Conservation (phyloP, 2,329 filamentous ascomycete genomes). For the Penicillium sp. region DNA sequence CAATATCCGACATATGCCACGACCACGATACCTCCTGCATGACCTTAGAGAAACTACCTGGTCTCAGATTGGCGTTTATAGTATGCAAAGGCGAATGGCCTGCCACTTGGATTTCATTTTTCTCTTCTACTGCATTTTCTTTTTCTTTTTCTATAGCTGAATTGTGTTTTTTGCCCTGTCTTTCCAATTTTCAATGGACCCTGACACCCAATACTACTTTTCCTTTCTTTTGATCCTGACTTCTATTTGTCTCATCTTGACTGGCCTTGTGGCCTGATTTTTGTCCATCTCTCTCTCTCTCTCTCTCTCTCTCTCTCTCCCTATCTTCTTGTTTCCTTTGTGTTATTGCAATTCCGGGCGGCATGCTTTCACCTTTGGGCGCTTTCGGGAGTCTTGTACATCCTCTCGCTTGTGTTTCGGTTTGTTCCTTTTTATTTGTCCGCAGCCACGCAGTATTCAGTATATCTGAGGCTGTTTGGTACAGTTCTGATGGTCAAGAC, state of each 20-base stretch:
- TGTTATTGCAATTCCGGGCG: conserved; percentile 10
- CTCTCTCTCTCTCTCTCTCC: conserved; percentile 1
- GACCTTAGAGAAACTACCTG: conserved; percentile 37
- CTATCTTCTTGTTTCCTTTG: conserved; percentile 3
- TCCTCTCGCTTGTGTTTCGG: conserved; percentile 4
- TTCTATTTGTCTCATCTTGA: conserved; percentile 10
- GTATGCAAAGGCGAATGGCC: conserved; percentile 29
- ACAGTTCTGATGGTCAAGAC: neutral
- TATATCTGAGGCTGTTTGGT: neutral
- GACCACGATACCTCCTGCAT: conserved; percentile 45
- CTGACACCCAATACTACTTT: neutral
- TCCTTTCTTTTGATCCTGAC: conserved; percentile 10
- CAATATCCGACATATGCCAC: conserved; percentile 37
- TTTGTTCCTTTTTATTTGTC: neutral
- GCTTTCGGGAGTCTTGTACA: conserved; percentile 15
- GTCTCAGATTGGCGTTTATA: conserved; percentile 40
- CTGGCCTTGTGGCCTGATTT: conserved; percentile 4
- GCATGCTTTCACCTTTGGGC: conserved; percentile 5
- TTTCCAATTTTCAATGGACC: conserved; percentile 12
- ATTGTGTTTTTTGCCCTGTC: conserved; percentile 3
- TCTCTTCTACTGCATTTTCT: neutral
- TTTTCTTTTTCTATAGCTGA: conserved; percentile 6
- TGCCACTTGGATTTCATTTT: conserved; percentile 16
- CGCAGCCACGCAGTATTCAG: neutral
- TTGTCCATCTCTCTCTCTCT: no score